Evolutionary conservation across 2,329 filamentous ascomycete species (phyloP), one percentile per base, ranked within the genome.

Genomic region (Ramichloridium luteum): DNA sequence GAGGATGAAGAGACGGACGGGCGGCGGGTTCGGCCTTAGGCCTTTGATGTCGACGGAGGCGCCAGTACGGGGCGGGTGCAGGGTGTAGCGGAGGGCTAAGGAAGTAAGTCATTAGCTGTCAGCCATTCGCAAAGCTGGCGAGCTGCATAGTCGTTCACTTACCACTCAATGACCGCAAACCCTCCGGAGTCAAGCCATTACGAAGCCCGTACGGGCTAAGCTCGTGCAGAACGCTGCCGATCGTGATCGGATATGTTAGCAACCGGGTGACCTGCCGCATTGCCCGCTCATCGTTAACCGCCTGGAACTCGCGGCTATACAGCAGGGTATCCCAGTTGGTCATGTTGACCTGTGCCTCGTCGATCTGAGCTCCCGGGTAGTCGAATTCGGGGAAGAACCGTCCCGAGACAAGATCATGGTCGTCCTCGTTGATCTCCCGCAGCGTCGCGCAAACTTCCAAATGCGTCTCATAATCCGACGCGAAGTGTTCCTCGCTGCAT

Each of bases 301-400:
- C 92, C 44, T 79, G 72, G 49, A 90, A 96, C 48, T 93, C 80
- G 49, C 90, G 71, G 3, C 85, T 92, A 55, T 93, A 98, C 51
- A 98, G 65, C 47, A 92, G 83, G 0, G 90, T 96, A 57, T 98
- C 90, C 90, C 90, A 98, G 57, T 92, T 98, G 26, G 80, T 93
- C 80, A 98, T 86, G 59, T 98, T 98, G 44, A 94, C 74, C 44
- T 90, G 69, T 18, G 85, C 82, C 55, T 94, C 88, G 43, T 94
- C 86, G 55, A 94, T 76, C 61, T 94, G 86, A 33, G 77, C 69
- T 10, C 80, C 82, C 0, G 90, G 85, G 52, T 93, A 93, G 39
- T 86, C 76, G 51, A 93, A 96, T 57, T 98, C 92, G 10, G 81
- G 78, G 58, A 98, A 98, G 57, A 84, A 80, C 16, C 90, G 73